Percentiles rank a stretch among this genome's conserved stretches.
Conservation (phyloP, 1,139 yeast genomes). For the Nadsonia starkeyi-henricii region DNA sequence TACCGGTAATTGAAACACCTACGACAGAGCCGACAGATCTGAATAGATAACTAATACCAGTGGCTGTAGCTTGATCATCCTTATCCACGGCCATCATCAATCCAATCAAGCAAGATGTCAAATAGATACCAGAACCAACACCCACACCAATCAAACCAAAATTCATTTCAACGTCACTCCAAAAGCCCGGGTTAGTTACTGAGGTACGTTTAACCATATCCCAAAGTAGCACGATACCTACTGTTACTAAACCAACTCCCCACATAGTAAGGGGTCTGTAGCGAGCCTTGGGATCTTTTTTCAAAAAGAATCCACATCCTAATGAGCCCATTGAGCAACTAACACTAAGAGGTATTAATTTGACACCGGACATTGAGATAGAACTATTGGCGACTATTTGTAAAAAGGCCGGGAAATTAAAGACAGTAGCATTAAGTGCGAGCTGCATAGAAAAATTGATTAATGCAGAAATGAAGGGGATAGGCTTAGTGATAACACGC, state of each 20-base stretch:
- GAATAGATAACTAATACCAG: slow-evolving; percentile 5
- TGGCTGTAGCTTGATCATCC: slow-evolving; percentile 5
- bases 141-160: slow-evolving; percentile 1
- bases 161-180: background rate
- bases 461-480: slow-evolving; percentile 4
- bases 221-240: background rate
- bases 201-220: background rate
- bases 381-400: slow-evolving; percentile 3
- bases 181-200: background rate
- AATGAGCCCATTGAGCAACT: slow-evolving; percentile 3
- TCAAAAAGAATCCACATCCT: slow-evolving; percentile 1
- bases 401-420: slow-evolving; percentile 5
- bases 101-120: slow-evolving; percentile 4
- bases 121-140: slow-evolving; percentile 4
- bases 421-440: slow-evolving; percentile 1
- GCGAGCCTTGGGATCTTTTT: slow-evolving; percentile 2
- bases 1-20: slow-evolving; percentile 2
- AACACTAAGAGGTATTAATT: slow-evolving; percentile 3
- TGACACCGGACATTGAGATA: slow-evolving; percentile 1
- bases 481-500: slow-evolving; percentile 8
- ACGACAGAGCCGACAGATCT: slow-evolving; percentile 4
- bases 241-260: background rate
- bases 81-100: slow-evolving; percentile 1
- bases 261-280: slow-evolving; percentile 1
- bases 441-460: slow-evolving; percentile 3